A percentile compares a stretch with the other conserved stretches of the same genome.
These are phyloP conservation scores for Choiromyces venosus DNA, from an alignment of 495 filamentous ascomycete genomes.

Conservation along the genomic window DNA sequence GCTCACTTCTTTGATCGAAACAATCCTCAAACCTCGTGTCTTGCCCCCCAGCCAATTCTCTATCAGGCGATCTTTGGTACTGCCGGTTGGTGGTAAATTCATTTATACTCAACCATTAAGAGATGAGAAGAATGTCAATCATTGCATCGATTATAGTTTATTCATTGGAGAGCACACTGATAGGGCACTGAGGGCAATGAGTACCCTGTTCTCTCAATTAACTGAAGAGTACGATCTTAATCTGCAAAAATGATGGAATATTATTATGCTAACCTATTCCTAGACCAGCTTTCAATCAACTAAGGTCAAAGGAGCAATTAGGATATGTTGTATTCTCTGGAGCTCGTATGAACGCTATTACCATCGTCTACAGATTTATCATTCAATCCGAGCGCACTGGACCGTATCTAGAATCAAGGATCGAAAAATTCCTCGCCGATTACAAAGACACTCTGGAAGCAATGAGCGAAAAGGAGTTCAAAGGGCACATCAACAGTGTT, in stretches of 20 bases:
- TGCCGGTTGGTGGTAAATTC: conserved; percentile 75
- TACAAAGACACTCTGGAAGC: conserved; percentile 61
- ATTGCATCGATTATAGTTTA: conserved; percentile 89
- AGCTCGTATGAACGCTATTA: conserved; percentile 59
- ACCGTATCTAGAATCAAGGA: conserved; percentile 75
- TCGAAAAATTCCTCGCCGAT: conserved; percentile 70
- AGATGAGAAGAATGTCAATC: conserved; percentile 90
- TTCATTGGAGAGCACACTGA: conserved; percentile 71
- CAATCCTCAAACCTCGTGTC: conserved; percentile 65
- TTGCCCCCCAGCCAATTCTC: conserved; percentile 77
- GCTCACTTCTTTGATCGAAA: conserved; percentile 75
- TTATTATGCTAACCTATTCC: conserved; percentile 18
- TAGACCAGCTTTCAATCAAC: conserved; percentile 76
- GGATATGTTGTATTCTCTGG: conserved; percentile 94
- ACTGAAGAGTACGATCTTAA: conserved; percentile 59
- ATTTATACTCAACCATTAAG: conserved; percentile 72
- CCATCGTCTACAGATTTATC: conserved; percentile 79
- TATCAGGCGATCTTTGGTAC: conserved; percentile 66
- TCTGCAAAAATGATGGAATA: not conserved
- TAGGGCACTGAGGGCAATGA: conserved; percentile 62
- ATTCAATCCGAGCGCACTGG: conserved; percentile 89
- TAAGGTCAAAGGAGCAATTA: conserved; percentile 95
- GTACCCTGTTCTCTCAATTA: conserved; percentile 81
- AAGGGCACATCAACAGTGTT: conserved; percentile 81
- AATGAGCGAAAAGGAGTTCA: conserved; percentile 82